A percentile compares a stretch with the other conserved stretches of the same genome.
Conservation (phyloP, 164 flowering plant genomes). For the Annona cherimola region DNA sequence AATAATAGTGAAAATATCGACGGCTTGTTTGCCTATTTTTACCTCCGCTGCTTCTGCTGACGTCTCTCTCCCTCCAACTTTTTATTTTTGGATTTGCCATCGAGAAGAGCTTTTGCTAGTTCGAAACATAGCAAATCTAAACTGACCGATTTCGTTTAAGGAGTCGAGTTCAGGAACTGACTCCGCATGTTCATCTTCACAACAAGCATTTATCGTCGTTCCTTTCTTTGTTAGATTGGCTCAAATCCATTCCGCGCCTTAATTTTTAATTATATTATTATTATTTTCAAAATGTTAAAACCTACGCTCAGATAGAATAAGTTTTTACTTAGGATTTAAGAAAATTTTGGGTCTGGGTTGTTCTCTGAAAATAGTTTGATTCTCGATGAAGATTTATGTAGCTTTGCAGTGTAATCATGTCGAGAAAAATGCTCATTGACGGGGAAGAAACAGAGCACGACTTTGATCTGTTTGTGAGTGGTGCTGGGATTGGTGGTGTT, state of each 20-base stretch:
- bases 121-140: background rate
- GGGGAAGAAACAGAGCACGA: conserved; percentile 55
- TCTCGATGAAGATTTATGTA: conserved; percentile 8
- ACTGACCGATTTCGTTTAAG: background rate
- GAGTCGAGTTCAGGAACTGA: background rate
- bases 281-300: no score
- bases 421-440: conserved; percentile 82
- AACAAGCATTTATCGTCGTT: background rate
- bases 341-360: background rate
- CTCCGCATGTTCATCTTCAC: background rate
- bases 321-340: background rate
- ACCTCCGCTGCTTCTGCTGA: no score
- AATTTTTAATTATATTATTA: background rate
- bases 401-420: conserved; percentile 26
- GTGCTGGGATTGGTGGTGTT: conserved; percentile 98
- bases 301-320: background rate
- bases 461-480: conserved; percentile 88
- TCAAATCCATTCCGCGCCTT: background rate
- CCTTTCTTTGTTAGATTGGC: background rate
- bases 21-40: no score
- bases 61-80: no score
- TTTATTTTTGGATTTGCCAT: background rate
- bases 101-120: background rate
- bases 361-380: background rate
- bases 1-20: no score